Conservation (phyloP, 2,329 filamentous ascomycete genomes). For the Samsoniella hepiali region DNA sequence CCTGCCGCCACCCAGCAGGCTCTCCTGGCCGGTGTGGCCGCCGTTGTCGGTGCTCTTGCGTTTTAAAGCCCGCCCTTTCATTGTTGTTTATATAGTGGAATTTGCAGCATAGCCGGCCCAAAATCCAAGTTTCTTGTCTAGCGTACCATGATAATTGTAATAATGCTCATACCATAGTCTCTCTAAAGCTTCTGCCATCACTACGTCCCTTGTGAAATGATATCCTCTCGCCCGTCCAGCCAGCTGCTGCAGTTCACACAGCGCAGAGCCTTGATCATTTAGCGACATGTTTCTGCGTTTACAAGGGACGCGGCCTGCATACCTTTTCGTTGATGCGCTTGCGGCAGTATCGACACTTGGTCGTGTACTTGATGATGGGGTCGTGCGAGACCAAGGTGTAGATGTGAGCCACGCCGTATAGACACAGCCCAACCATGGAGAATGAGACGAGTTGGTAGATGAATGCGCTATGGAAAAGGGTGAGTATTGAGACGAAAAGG, state of each 20-base stretch:
- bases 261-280: slow-evolving; percentile 36
- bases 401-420: slow-evolving; percentile 61
- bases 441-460: slow-evolving; percentile 65
- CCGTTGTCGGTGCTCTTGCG: slow-evolving; percentile 34
- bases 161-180: neutral
- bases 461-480: slow-evolving; percentile 45
- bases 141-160: neutral
- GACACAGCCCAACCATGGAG: slow-evolving; percentile 58
- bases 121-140: neutral
- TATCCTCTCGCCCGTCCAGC: slow-evolving; percentile 49
- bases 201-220: neutral
- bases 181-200: no score
- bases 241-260: slow-evolving; percentile 51
- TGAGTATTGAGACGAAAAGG: neutral
- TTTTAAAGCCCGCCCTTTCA: slow-evolving; percentile 25
- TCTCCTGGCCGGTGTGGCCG: slow-evolving; percentile 34
- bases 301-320: neutral
- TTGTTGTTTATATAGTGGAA: neutral
- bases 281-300: slow-evolving; percentile 6
- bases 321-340: slow-evolving; percentile 63
- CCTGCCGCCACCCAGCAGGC: slow-evolving; percentile 35
- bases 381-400: slow-evolving; percentile 62
- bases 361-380: slow-evolving; percentile 66
- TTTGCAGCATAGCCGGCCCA: neutral
- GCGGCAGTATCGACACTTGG: slow-evolving; percentile 66